Base-by-base conservation (phyloP, 2,329 filamentous ascomycete genomes). In the Penicillium oxalicum region DNA sequence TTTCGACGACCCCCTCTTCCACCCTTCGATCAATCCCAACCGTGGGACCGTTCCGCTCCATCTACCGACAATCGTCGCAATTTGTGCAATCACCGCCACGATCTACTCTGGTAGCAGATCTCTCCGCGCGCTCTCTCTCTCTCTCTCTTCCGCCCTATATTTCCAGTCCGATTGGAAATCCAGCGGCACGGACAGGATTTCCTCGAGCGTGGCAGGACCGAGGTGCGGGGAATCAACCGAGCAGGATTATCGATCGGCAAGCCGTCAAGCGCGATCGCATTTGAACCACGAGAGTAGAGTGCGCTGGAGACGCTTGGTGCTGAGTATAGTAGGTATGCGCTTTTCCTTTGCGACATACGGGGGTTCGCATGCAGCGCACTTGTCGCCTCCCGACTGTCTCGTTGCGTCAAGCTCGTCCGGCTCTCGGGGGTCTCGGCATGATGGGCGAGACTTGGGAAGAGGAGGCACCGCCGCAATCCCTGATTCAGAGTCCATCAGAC, bases 81-180 rank as follows among this genome's bases (percentile, higher is more conserved):
- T 8, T 32, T 32, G 55, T 55, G 52, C 18, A 32, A 7, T 32
- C 29, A 11, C 29, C 7, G 4, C 29, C 29, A 11, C 29, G 29
- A 32, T 32, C 29, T 32, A 32, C 29, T 32, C 29, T 5, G 29
- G 29, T 11, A 32, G 29, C 29, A 32, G 29, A 32, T 32, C 29
- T 7, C 29, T 18, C 18, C 18, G 18, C 18, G 1, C 18, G 1
- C 18, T 18, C 18, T 18, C 18, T 18, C 18, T 18, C 18, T 18
- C 18, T 18, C 18, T 18, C 18, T 18, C 18, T 18, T 18, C 18
- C 18, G 1, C 2, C 18, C 18, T 18, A 18, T 18, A 18, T 18
- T 18, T 18, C 41, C 50, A 49, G 58, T 40, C 52, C 48, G 52
- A 59, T 60, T 60, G 57, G 33, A 55, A 57, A 59, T n/a, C 26